phyloP scores from a whole-genome alignment of 352 stramenopile species.

The Nothophytophthora sp. region DNA sequence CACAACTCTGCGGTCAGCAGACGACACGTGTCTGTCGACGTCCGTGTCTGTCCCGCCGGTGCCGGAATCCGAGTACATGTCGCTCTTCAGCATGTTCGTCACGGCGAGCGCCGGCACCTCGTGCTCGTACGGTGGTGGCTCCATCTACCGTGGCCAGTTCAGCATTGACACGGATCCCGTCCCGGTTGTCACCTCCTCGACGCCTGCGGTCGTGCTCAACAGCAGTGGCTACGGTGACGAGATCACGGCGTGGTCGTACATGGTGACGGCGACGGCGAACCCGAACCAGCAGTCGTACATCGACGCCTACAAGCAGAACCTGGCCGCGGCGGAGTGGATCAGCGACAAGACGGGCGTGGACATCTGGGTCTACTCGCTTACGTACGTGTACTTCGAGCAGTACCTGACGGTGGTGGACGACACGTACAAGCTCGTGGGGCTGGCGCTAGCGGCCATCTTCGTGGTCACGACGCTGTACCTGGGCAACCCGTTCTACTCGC shows the following conservation, averaged over 20 bases:
- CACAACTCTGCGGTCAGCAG: constrained; percentile 30
- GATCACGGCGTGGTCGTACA: constrained; percentile 74
- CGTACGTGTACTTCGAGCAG: constrained; percentile 70
- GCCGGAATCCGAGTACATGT: constrained; percentile 58
- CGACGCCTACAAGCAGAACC: constrained; percentile 60
- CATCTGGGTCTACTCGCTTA: constrained; percentile 58
- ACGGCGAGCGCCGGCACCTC: constrained; percentile 56
- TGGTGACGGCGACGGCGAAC: constrained; percentile 56
- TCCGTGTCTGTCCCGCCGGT: constrained; percentile 39
- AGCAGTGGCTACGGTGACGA: constrained; percentile 45
- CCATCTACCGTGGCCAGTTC: constrained; percentile 67
- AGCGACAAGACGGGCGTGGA: constrained; percentile 59
- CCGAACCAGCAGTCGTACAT: constrained; percentile 60
- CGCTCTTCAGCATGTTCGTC: constrained; percentile 75
- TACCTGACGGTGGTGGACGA: constrained; percentile 61
- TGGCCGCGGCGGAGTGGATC: constrained; percentile 50
- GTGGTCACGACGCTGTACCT: constrained; percentile 55
- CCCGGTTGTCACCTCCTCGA: constrained; percentile 39
- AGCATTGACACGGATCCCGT: constrained; percentile 58
- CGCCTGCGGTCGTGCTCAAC: constrained; percentile 48
- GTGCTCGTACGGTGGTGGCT: constrained; percentile 70
- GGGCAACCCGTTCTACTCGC: constrained; percentile 41
- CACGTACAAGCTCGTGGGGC: constrained; percentile 51
- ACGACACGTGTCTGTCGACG: constrained; percentile 14
- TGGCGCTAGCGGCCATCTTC: constrained; percentile 51